Evolutionary conservation across 2,329 filamentous ascomycete species (phyloP).

Genomic region (Zymoseptoria crescenta): DNA sequence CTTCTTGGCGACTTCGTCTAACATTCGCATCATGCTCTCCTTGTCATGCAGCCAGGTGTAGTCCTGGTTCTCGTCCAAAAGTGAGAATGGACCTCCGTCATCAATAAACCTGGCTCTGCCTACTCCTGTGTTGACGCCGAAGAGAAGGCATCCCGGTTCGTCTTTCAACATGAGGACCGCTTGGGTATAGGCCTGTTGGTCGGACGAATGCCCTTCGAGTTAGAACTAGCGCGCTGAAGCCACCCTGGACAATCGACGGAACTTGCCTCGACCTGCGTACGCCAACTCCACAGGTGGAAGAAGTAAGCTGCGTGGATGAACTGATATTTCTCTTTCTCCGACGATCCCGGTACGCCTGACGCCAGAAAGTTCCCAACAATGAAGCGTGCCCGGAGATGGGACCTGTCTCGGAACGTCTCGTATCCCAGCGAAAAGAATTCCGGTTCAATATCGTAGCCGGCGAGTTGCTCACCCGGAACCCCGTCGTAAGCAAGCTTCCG

Average conservation of each 20-base stretch:
- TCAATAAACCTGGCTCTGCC: not conserved
- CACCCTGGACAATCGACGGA: no score
- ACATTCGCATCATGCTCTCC: no score
- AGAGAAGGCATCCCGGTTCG: not conserved
- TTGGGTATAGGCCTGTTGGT: not conserved
- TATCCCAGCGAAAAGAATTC: conserved; percentile 10
- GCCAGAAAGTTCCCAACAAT: conserved; percentile 31
- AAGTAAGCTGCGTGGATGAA: conserved; percentile 37
- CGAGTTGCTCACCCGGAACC: conserved; percentile 7
- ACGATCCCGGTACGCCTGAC: not conserved
- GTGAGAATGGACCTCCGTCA: not conserved
- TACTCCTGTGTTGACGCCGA: not conserved
- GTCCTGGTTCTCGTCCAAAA: no score
- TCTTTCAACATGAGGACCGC: not conserved
- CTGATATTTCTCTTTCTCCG: conserved; percentile 27
- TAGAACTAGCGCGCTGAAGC: no score
- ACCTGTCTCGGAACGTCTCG: conserved; percentile 30
- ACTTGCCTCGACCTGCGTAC: conserved; percentile 30
- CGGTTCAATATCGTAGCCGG: conserved; percentile 9
- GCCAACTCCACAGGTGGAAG: conserved; percentile 38
- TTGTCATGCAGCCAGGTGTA: no score
- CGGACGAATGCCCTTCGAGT: no score
- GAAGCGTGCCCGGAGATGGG: conserved; percentile 26
- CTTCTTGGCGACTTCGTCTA: no score
- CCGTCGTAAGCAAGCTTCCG: conserved; percentile 9